Evolutionary conservation across 176 grass and related monocot species (phyloP), one percentile per base, ranked within the genome.

Genomic region (Zoysia japonica): DNA sequence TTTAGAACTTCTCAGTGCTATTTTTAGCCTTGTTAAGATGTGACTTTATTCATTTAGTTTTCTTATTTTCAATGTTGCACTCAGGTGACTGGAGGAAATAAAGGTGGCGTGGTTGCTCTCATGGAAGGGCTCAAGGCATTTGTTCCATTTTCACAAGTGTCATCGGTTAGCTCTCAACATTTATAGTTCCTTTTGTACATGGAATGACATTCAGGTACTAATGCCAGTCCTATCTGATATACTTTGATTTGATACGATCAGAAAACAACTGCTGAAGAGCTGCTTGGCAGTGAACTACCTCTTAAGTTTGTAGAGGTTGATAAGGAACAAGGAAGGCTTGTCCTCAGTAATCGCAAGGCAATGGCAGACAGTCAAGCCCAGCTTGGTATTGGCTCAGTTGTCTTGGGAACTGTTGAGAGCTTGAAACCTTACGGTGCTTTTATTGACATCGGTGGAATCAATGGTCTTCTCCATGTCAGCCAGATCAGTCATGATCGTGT

Each of bases 401-500:
- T 99, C 35, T 78, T 95, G 72, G 96, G 96, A 83, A 91, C 90
- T 46, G 90, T 99, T 16, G 91, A 99, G 86, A 99, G 88, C 78
- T 77, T 99, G 53, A 99, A 99, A 80, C 96, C 96, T 36, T 99
- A 95, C 20, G 92, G 92, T 52, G 92, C 96, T 39, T 95, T 99
- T 68, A 89, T 99, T 68, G 92, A 99, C 41, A 99, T 99, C 14
- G 90, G 96, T 76, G 96, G 95, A 60, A 94, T 94, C 77, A 98
- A 94, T 84, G 95, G 95, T 40, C 92, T 98, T 86, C 85, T 98
- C 62, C 95, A 98, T 80, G 95, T 98, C 52, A 94, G 95, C 87
- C 95, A 98, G 78, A 98, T 98, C 70, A 98, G 95, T 92, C 95
- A 93, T 86, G 96, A 95, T 69, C 86, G 92, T 77, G 92, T 99